Conservation (phyloP, 257 asterid genomes). For the Penstemon davidsonii region DNA sequence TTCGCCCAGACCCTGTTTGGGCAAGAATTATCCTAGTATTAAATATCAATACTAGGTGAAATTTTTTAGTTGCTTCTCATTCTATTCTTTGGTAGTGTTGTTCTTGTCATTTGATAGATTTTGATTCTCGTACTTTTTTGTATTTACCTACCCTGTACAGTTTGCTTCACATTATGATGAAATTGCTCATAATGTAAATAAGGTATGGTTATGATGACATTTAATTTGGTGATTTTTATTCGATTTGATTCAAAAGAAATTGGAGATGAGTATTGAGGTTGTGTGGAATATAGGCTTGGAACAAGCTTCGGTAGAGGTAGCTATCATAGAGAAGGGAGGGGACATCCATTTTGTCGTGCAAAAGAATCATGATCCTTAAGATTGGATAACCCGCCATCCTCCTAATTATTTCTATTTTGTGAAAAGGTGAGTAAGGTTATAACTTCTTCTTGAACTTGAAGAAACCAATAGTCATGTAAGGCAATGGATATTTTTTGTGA, state of each 20-base stretch:
- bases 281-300: neutral
- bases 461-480: no score
- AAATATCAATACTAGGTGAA: no score
- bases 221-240: neutral
- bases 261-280: neutral
- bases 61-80: no score
- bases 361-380: neutral
- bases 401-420: neutral
- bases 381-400: neutral
- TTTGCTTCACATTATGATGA: neutral
- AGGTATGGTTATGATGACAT: neutral
- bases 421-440: neutral
- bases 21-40: no score
- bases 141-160: neutral
- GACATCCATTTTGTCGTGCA: neutral
- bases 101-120: no score
- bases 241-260: neutral
- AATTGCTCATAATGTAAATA: neutral
- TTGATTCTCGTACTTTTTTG: no score
- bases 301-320: neutral
- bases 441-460: neutral
- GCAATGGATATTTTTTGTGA: neutral
- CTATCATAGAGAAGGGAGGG: neutral
- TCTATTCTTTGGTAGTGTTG: no score
- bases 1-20: no score